Evolutionary conservation across 805 yeast genomes (phyloP).

Genomic region (Cyberlindnera mrakii): DNA sequence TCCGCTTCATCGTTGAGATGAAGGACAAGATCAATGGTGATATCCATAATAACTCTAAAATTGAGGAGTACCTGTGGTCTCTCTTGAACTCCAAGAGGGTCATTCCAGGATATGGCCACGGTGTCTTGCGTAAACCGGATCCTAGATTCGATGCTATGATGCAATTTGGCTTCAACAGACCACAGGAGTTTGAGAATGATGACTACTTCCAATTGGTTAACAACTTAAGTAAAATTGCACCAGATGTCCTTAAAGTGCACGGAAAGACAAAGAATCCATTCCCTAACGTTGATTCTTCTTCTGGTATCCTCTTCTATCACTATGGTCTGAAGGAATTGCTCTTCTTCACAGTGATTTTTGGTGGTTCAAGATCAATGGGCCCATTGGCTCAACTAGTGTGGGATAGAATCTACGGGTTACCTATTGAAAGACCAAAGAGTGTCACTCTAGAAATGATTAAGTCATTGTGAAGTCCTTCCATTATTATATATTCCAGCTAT

Average conservation of each 20-base stretch:
- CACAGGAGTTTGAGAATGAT: constrained; percentile 53
- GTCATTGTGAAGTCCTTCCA: not conserved
- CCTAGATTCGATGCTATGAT: constrained; percentile 75
- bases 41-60: constrained; percentile 34
- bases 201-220: constrained; percentile 61
- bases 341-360: constrained; percentile 77
- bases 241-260: constrained; percentile 66
- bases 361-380: constrained; percentile 77
- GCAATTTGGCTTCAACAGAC: constrained; percentile 51
- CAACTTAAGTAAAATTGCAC: constrained; percentile 63
- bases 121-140: constrained; percentile 77
- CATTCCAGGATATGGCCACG: constrained; percentile 87
- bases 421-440: constrained; percentile 70
- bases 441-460: constrained; percentile 16
- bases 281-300: constrained; percentile 79
- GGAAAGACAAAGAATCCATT: constrained; percentile 84
- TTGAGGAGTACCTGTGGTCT: constrained; percentile 66
- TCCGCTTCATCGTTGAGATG: constrained; percentile 65
- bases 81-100: constrained; percentile 69
- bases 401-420: constrained; percentile 72
- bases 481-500: not conserved
- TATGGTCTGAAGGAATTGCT: constrained; percentile 69
- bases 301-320: constrained; percentile 75
- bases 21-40: constrained; percentile 36
- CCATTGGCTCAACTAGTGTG: constrained; percentile 73